A percentile compares a stretch with the other conserved stretches of the same genome.
Evolutionary conservation across 768 basidiomycete species (phyloP).

Genomic region (Chalciporus sphaerocephalus): DNA sequence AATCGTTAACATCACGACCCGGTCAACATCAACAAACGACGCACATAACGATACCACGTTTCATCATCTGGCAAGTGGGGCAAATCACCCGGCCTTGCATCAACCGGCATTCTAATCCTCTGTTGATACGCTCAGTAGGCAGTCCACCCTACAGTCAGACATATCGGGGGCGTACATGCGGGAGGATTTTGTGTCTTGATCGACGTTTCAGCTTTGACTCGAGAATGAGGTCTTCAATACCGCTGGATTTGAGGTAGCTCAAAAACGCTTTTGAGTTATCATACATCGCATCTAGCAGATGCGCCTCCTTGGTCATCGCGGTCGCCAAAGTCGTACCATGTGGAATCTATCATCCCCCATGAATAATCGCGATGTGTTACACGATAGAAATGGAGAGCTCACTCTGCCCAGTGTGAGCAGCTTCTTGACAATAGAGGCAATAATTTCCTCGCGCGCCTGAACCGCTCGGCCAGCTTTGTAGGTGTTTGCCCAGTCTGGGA

Average conservation of each 20-base stretch:
- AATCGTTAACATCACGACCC: neutral
- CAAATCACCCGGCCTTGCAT: conserved; percentile 28
- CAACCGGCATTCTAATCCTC: conserved; percentile 25
- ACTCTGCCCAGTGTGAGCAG: conserved; percentile 21
- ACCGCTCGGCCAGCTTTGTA: conserved; percentile 10
- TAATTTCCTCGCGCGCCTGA: conserved; percentile 10
- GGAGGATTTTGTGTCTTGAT: conserved; percentile 32
- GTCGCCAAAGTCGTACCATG: conserved; percentile 6
- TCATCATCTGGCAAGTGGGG: conserved; percentile 35
- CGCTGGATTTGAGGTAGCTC: conserved; percentile 26
- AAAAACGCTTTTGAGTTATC: conserved; percentile 40
- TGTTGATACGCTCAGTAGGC: neutral
- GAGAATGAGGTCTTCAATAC: conserved; percentile 19
- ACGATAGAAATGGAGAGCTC: neutral
- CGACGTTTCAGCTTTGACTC: conserved; percentile 22
- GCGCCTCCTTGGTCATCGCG: conserved; percentile 1
- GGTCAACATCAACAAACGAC: neutral
- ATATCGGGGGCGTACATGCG: conserved; percentile 36
- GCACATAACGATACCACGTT: conserved; percentile 34
- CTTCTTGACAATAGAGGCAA: conserved; percentile 12
- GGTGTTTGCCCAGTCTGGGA: conserved; percentile 37
- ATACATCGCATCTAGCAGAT: conserved; percentile 26
- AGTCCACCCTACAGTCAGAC: neutral
- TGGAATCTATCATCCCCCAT: conserved; percentile 14
- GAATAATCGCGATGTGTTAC: neutral